Conservation (phyloP, 495 filamentous ascomycete genomes). For the Aspergillus hancockii region DNA sequence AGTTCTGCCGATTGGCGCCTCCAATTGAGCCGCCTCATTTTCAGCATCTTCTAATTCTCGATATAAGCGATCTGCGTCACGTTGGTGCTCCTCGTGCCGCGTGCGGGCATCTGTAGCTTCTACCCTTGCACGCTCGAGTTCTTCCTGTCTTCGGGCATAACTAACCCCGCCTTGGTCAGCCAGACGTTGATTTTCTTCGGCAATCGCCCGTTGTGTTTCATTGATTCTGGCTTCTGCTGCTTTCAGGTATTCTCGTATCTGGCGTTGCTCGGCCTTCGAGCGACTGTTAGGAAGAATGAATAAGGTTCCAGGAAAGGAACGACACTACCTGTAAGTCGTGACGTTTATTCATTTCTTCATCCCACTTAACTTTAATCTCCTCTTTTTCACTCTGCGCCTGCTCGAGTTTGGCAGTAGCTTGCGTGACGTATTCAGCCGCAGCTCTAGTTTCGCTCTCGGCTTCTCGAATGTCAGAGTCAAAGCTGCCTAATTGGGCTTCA, state of each 20-base stretch:
- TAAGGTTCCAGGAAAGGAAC: slow-evolving; percentile 3
- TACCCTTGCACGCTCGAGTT: slow-evolving; percentile 41
- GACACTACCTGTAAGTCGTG: slow-evolving; percentile 47
- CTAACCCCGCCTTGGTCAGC: slow-evolving; percentile 55
- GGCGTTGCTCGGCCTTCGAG: slow-evolving; percentile 52
- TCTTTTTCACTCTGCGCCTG: slow-evolving; percentile 43
- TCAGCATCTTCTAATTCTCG: slow-evolving; percentile 41
- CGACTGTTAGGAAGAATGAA: slow-evolving; percentile 11
- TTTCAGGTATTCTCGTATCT: slow-evolving; percentile 48
- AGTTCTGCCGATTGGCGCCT: slow-evolving; percentile 29
- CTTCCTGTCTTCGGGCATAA: slow-evolving; percentile 48
- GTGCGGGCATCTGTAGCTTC: slow-evolving; percentile 34
- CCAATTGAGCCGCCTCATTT: slow-evolving; percentile 27
- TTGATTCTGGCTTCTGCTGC: slow-evolving; percentile 41
- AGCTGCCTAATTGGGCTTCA: slow-evolving; percentile 39
- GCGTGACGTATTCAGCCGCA: slow-evolving; percentile 54
- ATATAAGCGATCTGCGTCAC: slow-evolving; percentile 24
- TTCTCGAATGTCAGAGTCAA: slow-evolving; percentile 44
- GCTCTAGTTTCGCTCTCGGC: slow-evolving; percentile 51
- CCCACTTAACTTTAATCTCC: slow-evolving; percentile 38
- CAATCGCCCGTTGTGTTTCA: slow-evolving; percentile 41
- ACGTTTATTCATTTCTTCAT: slow-evolving; percentile 43
- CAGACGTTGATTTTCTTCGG: slow-evolving; percentile 50
- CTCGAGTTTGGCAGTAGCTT: slow-evolving; percentile 51
- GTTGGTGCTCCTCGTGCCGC: slow-evolving; percentile 34